Base-by-base conservation (phyloP, 495 filamentous ascomycete genomes). In the Tuber aestivum region DNA sequence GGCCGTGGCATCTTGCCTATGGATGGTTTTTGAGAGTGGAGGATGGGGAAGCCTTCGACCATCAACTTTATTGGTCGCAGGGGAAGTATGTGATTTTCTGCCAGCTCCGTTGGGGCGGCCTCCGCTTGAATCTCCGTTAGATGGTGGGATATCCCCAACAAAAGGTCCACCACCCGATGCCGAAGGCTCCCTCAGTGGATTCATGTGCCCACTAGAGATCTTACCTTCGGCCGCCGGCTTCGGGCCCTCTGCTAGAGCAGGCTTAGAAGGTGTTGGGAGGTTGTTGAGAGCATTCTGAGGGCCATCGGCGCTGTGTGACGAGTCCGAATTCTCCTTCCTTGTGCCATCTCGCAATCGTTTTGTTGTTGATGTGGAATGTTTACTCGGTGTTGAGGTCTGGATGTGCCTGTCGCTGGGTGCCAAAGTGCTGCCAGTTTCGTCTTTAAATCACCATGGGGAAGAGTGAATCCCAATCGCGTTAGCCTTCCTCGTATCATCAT, bases 331-430 rank as follows among this genome's bases (percentile, higher is more conserved):
- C 56, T 65, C 56, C 56, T 65, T 65, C 56, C 27, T 65, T 10
- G 56, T 65, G 18, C 56, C 56, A 65, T 65, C 56, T 20, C 56
- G 56, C 27, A 65, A 65, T 65, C 56, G 56, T 65, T 65, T 65
- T 65, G 56, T 65, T 65, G 56, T 35, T 61, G 50, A 61, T 65
- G 56, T 27, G 56, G 56, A 14, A 65, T 65, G 56, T 35, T 65
- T 65, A 35, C 27, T 65, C 56, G 56, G 56, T 8, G 56, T 35
- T 35, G 56, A 14, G 27, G 56, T 32, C 27, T 65, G 18, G 32
- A 65, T 65, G 56, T 35, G 56, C 56, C 27, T 35, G 27, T 65
- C 56, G 35, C n/a, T 35, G 32, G 27, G 56, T 7, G 27, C 56
- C 56, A 35, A 35, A 65, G 56, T 35, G n/a, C 10, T 61, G 12